Conservation (phyloP, 2,329 filamentous ascomycete species). For the Talaromyces sp. region DNA sequence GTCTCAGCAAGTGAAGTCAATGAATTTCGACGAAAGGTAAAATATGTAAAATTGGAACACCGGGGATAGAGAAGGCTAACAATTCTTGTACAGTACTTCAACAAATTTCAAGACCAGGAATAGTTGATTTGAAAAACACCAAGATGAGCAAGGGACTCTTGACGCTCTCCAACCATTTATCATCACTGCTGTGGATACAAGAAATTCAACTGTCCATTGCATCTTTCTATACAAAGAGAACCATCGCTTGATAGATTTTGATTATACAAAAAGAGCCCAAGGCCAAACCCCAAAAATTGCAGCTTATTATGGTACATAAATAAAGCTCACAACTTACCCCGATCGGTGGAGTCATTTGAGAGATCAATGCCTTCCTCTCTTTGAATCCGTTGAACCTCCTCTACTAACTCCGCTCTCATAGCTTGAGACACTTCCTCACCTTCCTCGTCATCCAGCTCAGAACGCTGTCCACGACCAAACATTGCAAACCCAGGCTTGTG, state of each 20-base stretch:
- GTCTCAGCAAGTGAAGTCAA: constrained; percentile 68
- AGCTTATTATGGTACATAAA: not conserved
- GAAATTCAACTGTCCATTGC: not conserved
- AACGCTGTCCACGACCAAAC: constrained; percentile 51
- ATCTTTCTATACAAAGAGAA: not conserved
- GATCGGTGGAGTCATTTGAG: constrained; percentile 11
- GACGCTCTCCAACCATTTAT: too few relatives aligned
- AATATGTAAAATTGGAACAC: not conserved
- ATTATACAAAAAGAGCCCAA: not conserved
- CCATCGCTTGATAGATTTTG: not conserved
- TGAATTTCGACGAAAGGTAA: constrained; percentile 61
- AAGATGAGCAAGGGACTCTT: not conserved
- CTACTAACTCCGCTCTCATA: constrained; percentile 42
- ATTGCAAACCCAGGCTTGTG: constrained; percentile 43
- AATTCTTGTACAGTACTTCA: constrained; percentile 14
- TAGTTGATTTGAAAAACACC: not conserved
- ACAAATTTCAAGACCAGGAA: constrained; percentile 5
- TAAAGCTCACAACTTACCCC: constrained; percentile 26
- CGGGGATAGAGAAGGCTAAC: not conserved
- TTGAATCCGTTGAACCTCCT: constrained; percentile 39
- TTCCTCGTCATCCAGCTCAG: constrained; percentile 52
- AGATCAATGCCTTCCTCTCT: constrained; percentile 42
- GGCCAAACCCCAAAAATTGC: not conserved
- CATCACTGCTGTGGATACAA: not conserved
- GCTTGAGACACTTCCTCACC: constrained; percentile 39